phyloP scores from a whole-genome alignment of 768 basidiomycete genomes.

The Naganishia onofrii region DNA sequence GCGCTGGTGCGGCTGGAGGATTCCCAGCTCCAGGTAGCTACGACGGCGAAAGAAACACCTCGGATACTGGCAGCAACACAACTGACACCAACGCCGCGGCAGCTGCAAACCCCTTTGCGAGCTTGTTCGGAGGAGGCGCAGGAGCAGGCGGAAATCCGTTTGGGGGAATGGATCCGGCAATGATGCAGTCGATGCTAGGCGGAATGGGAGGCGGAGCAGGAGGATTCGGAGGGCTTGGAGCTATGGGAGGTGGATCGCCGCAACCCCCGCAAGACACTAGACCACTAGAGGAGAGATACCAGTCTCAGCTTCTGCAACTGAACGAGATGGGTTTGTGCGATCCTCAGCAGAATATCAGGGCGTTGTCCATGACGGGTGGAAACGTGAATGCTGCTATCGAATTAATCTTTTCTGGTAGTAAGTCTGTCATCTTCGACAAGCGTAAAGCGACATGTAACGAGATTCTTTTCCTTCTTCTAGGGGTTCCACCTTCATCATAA shows the following conservation, averaged over 20 bases:
- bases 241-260: slow-evolving; percentile 33
- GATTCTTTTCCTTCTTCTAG: background rate
- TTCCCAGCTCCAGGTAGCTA: slow-evolving; percentile 12
- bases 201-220: slow-evolving; percentile 33
- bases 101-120: slow-evolving; percentile 10
- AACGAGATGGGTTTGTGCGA: slow-evolving; percentile 87
- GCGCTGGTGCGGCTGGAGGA: slow-evolving; percentile 30
- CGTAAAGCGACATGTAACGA: background rate
- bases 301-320: slow-evolving; percentile 64
- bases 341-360: slow-evolving; percentile 82
- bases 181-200: slow-evolving; percentile 55
- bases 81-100: background rate
- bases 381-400: slow-evolving; percentile 90
- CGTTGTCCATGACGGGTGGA: slow-evolving; percentile 85
- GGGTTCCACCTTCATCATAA: slow-evolving; percentile 15
- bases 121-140: slow-evolving; percentile 13
- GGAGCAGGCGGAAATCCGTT: slow-evolving; percentile 35
- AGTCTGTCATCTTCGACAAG: slow-evolving; percentile 43
- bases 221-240: slow-evolving; percentile 45
- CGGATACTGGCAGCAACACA: background rate
- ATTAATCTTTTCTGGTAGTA: slow-evolving; percentile 80
- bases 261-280: slow-evolving; percentile 62
- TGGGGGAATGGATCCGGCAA: slow-evolving; percentile 54
- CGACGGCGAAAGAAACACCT: background rate
- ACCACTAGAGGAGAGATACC: slow-evolving; percentile 87